A percentile compares a stretch with the other conserved stretches of the same genome.
These are phyloP conservation scores for Aspergillus quadrilineatus DNA, from an alignment of 2,329 filamentous ascomycete species.

Conservation along the genomic window DNA sequence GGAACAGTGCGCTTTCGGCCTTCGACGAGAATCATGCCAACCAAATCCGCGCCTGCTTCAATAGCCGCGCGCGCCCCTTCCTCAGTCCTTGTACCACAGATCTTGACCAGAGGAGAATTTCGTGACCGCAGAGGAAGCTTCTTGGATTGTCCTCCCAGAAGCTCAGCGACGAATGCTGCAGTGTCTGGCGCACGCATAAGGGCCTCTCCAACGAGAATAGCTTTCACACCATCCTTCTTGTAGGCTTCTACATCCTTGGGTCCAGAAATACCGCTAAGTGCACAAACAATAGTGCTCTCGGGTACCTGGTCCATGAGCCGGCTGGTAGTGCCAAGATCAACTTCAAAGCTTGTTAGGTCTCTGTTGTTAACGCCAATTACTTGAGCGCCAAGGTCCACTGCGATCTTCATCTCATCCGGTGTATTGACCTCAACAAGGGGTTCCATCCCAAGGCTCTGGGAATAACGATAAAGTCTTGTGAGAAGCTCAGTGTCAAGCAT, in stretches of 20 bases:
- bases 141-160: constrained; percentile 62
- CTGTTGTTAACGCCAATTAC: constrained; percentile 98
- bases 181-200: constrained; percentile 90
- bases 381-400: constrained; percentile 80
- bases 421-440: constrained; percentile 96
- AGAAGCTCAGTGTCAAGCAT: constrained; percentile 81
- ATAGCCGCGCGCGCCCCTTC: constrained; percentile 79
- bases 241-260: constrained; percentile 86
- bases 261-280: constrained; percentile 88
- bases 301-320: constrained; percentile 84
- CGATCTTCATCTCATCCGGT: constrained; percentile 84
- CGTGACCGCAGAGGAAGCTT: constrained; percentile 20
- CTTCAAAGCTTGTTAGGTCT: constrained; percentile 93
- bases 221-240: constrained; percentile 83
- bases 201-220: constrained; percentile 90
- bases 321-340: constrained; percentile 89
- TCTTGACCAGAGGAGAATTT: constrained; percentile 72
- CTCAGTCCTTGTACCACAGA: constrained; percentile 83
- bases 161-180: constrained; percentile 74
- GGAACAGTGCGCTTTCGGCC: constrained; percentile 77
- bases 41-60: constrained; percentile 82
- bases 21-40: constrained; percentile 88
- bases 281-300: constrained; percentile 82
- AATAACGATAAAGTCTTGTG: constrained; percentile 81
- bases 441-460: constrained; percentile 89